These are phyloP conservation scores for Pythium rhizo-oryzae DNA, from an alignment of 352 stramenopile species.

Conservation along the genomic window DNA sequence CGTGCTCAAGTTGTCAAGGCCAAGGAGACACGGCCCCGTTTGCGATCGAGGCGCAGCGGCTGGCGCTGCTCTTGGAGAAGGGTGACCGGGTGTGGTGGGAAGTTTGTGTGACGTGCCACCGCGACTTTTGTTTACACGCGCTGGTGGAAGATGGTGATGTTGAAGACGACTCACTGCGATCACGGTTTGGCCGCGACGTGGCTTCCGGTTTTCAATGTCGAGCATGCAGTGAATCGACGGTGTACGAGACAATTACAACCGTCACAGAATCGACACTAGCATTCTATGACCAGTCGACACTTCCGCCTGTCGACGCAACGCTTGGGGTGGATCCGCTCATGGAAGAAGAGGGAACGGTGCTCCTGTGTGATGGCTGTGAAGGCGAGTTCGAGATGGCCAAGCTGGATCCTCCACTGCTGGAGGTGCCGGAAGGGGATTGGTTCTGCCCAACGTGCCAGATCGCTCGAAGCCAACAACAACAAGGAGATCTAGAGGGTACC, in stretches of 20 bases:
- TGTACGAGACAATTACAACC: too few relatives aligned
- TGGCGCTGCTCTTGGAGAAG: slow-evolving; percentile 43
- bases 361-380: slow-evolving; percentile 75
- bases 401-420: slow-evolving; percentile 47
- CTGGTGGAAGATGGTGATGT: slow-evolving; percentile 15
- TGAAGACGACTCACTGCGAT: slow-evolving; percentile 12
- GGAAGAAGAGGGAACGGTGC: slow-evolving; percentile 35
- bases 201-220: slow-evolving; percentile 21
- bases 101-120: slow-evolving; percentile 18
- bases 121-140: slow-evolving; percentile 27
- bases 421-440: slow-evolving; percentile 55
- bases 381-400: slow-evolving; percentile 56
- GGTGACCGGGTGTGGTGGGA: slow-evolving; percentile 23
- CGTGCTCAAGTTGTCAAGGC: slow-evolving; percentile 1
- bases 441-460: slow-evolving; percentile 36
- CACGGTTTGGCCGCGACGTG: slow-evolving; percentile 8
- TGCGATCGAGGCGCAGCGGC: slow-evolving; percentile 38
- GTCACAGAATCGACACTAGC: neutral
- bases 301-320: neutral
- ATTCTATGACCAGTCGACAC: neutral
- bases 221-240: neutral
- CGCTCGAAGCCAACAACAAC: neutral
- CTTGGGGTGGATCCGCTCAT: neutral
- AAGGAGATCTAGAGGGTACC: neutral
- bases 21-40: slow-evolving; percentile 6